phyloP scores from a whole-genome alignment of 2,329 filamentous ascomycete species.

The Colletotrichum graminicola region DNA sequence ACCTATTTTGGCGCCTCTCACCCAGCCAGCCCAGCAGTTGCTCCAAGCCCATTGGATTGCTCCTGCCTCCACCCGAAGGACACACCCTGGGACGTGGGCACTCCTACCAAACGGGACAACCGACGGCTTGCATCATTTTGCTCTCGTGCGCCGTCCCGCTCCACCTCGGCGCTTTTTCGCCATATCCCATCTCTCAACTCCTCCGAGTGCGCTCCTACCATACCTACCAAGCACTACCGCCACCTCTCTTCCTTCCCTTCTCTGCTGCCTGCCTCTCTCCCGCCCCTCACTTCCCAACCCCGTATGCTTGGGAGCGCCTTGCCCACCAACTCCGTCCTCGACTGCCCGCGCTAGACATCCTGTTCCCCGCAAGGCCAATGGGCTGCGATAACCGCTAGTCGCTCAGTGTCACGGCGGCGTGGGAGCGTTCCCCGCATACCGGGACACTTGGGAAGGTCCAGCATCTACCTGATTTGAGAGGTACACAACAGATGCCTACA shows the following conservation, averaged over 20 bases:
- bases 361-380: slow-evolving; percentile 60
- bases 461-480: slow-evolving; percentile 26
- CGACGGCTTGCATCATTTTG: slow-evolving; percentile 40
- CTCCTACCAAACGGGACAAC: slow-evolving; percentile 39
- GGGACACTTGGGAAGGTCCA: slow-evolving; percentile 48
- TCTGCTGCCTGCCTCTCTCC: slow-evolving; percentile 41
- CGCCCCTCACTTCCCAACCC: slow-evolving; percentile 43
- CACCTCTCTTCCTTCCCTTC: slow-evolving; percentile 8
- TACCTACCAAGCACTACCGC: slow-evolving; percentile 25
- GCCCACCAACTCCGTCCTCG: slow-evolving; percentile 23
- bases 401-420: slow-evolving; percentile 68
- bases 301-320: slow-evolving; percentile 38
- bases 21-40: slow-evolving; percentile 16
- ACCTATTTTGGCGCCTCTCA: slow-evolving; percentile 22
- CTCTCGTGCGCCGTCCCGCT: slow-evolving; percentile 41
- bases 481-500: slow-evolving; percentile 19
- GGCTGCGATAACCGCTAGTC: slow-evolving; percentile 67
- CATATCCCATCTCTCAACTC: slow-evolving; percentile 40
- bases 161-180: slow-evolving; percentile 43
- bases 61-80: slow-evolving; percentile 26
- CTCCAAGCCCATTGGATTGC: slow-evolving; percentile 30
- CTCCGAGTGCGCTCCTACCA: slow-evolving; percentile 31
- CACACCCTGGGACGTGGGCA: slow-evolving; percentile 23
- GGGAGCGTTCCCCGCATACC: slow-evolving; percentile 70
- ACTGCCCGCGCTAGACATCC: slow-evolving; percentile 27